Percentiles rank a stretch among this genome's conserved stretches.
These are phyloP conservation scores for Sugiyamaella floridensis DNA, from an alignment of 805 yeast genomes.

Conservation along the genomic window DNA sequence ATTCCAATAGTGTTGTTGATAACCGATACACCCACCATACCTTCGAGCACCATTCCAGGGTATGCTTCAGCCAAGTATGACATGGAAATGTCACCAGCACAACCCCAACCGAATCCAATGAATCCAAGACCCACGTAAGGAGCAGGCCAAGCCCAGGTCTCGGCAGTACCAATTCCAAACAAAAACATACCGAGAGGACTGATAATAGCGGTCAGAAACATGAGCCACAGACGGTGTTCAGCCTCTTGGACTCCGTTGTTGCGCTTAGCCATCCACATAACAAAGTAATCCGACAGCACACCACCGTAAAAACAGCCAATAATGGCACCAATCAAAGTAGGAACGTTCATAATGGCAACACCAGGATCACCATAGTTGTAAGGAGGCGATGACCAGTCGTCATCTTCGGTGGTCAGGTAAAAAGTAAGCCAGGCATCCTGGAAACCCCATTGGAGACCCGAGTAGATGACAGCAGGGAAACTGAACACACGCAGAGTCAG, in stretches of 20 bases:
- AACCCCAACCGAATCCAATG: conserved; percentile 50
- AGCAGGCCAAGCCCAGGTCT: conserved; percentile 48
- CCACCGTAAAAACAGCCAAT: conserved; percentile 46
- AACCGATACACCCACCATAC: conserved; percentile 51
- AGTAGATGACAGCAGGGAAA: conserved; percentile 52
- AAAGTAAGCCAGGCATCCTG: conserved; percentile 73
- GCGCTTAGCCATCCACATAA: conserved; percentile 45
- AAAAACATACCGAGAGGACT: conserved; percentile 51
- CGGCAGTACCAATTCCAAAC: conserved; percentile 58
- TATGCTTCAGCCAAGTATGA: conserved; percentile 53
- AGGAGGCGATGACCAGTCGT: conserved; percentile 57
- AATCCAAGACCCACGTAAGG: conserved; percentile 50
- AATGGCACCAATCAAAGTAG: conserved; percentile 50
- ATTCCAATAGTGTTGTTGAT: conserved; percentile 55
- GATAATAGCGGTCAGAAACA: conserved; percentile 41
- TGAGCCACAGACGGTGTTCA: conserved; percentile 50
- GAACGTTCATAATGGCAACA: conserved; percentile 71
- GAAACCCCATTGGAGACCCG: conserved; percentile 67
- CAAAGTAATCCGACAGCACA: conserved; percentile 47
- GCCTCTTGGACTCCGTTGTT: conserved; percentile 48
- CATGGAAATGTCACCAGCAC: conserved; percentile 52
- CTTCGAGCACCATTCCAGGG: conserved; percentile 46
- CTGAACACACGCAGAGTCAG: conserved; percentile 32
- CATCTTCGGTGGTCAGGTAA: conserved; percentile 67
- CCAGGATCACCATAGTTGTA: conserved; percentile 58